Conservation (phyloP, 2,329 filamentous ascomycete species). For the Coleophoma cylindrospora region DNA sequence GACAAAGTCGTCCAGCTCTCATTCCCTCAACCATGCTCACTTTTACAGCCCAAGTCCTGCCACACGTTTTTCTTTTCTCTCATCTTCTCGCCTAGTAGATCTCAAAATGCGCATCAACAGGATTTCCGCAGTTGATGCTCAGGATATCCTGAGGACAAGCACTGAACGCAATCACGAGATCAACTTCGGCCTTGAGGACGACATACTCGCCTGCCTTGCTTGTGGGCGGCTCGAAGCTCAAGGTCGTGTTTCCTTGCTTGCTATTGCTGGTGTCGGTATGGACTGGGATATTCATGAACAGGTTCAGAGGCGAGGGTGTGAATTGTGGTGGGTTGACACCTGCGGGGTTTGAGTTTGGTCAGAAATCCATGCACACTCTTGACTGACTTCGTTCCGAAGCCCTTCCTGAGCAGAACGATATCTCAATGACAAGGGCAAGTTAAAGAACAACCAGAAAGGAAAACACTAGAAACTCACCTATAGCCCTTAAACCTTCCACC, state of each 20-base stretch:
- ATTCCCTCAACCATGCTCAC: no score
- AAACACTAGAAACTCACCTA: constrained; percentile 6
- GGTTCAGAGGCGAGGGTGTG: constrained; percentile 17
- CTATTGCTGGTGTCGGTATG: constrained; percentile 9
- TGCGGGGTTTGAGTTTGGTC: background rate
- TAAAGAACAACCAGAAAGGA: background rate
- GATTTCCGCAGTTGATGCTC: constrained; percentile 17
- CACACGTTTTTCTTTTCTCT: no score
- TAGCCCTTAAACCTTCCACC: constrained; percentile 11
- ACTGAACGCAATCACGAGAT: constrained; percentile 17
- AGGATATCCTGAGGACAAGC: constrained; percentile 21
- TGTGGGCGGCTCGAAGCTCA: constrained; percentile 16
- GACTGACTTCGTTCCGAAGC: no score
- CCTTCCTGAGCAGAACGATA: no score
- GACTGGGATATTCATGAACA: constrained; percentile 22
- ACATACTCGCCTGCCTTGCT: constrained; percentile 14
- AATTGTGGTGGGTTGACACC: constrained; percentile 15
- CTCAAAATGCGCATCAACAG: constrained; percentile 18
- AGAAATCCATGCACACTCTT: no score
- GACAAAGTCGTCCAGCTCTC: no score
- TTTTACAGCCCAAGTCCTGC: no score
- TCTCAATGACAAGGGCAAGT: background rate
- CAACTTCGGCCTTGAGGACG: constrained; percentile 15
- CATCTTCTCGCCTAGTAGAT: constrained; percentile 2
- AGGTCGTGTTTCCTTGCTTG: constrained; percentile 2